Base-by-base conservation (phyloP, 352 stramenopile genomes). In the Phytopythium vexans region DNA sequence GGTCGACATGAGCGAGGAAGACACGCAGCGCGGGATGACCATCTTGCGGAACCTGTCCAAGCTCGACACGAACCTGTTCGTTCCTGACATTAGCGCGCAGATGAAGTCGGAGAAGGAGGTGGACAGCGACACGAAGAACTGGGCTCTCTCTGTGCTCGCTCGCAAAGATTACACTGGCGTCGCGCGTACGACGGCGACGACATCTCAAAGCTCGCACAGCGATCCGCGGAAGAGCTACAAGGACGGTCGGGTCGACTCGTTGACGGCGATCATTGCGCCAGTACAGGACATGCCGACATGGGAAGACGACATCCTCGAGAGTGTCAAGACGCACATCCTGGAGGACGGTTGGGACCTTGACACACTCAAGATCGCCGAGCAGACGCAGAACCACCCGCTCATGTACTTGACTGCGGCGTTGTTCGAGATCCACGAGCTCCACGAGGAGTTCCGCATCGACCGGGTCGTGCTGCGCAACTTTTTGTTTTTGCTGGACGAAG, bases 51-150 rank as follows among this genome's bases (percentile, higher is more conserved):
- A 86, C 41, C 66, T 93, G 9, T 72, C 82, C 32, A 86, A 86
- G 49, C 66, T 89, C 15, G 82, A 88, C 42, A 83, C 83, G n/a
- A 91, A 93, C 66, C 46, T 93, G 14, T 93, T 93, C 53, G 74
- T 88, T 38, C 82, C 82, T 8, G 80, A 93, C 36, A 89, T 93
- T 39, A 70, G 76, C 15, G 82, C 77, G 16, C 82, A 93, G 53
- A 88, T 93, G 76, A 91, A 90, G 50, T 81, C 66, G 1, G 77
- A 89, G 52, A 82, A 83, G 42, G 80, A 89, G 41, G 73, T 93
- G 8, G 82, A 93, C 57, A 78, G 70, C 40, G 82, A 93, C 37
- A 93, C 81, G 14, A 91, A 93, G 54, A 90, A 88, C 52, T 93
- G 80, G 80, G 82, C 82, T 1, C 63, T 88, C 2, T 88, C 82